A percentile compares a stretch with the other conserved stretches of the same genome.
Conservation (phyloP, 2,329 filamentous ascomycete species). For the Ascochyta fabae region DNA sequence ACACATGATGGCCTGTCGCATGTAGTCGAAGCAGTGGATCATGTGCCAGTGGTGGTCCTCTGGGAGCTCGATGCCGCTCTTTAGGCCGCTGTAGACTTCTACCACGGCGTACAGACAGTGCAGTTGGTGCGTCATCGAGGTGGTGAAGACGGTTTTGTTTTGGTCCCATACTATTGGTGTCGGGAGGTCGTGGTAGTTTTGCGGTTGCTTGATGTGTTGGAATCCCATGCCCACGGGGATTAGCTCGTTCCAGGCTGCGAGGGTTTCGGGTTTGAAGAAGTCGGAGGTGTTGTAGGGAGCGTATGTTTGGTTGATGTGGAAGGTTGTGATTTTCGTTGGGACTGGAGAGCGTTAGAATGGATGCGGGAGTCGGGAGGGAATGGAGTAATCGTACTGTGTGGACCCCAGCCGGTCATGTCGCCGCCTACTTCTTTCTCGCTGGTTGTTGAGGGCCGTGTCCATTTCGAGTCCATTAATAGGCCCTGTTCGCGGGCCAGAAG, state of each 20-base stretch:
- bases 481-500: slow-evolving; percentile 42
- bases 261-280: slow-evolving; percentile 43
- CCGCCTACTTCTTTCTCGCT: slow-evolving; percentile 42
- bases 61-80: slow-evolving; percentile 30
- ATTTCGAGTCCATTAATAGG: slow-evolving; percentile 27
- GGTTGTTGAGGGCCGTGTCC: slow-evolving; percentile 27
- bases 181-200: slow-evolving; percentile 41
- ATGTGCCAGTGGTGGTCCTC: slow-evolving; percentile 48
- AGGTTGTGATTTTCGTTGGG: slow-evolving; percentile 42
- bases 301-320: slow-evolving; percentile 45
- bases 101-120: slow-evolving; percentile 46
- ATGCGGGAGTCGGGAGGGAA: no score
- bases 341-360: slow-evolving; percentile 22
- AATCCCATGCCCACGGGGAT: slow-evolving; percentile 44
- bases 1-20: slow-evolving; percentile 46
- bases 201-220: slow-evolving; percentile 37
- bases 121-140: slow-evolving; percentile 45
- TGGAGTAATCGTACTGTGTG: slow-evolving; percentile 32
- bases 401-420: slow-evolving; percentile 43
- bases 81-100: slow-evolving; percentile 40
- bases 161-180: slow-evolving; percentile 42
- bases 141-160: slow-evolving; percentile 44
- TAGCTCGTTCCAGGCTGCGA: slow-evolving; percentile 44
- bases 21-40: slow-evolving; percentile 48
- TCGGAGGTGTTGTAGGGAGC: slow-evolving; percentile 46